Percentiles rank a stretch among this genome's conserved stretches.
Conservation (phyloP, 768 basidiomycete species). For the Tricholoma furcatifolium region DNA sequence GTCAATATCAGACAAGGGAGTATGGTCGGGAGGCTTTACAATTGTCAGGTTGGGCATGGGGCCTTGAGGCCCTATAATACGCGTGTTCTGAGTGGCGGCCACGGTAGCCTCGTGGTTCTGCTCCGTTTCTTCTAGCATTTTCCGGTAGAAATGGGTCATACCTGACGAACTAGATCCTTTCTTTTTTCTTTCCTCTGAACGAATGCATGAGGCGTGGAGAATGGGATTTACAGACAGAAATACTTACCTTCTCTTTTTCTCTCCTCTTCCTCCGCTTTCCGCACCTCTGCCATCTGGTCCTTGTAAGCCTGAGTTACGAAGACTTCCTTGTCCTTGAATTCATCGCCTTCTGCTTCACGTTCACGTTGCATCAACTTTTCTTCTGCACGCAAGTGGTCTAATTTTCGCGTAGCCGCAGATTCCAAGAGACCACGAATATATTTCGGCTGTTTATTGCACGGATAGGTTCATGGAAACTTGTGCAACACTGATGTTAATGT, state of each 20-base stretch:
- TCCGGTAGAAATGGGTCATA: constrained; percentile 84
- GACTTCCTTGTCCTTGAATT: constrained; percentile 92
- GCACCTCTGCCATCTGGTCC: constrained; percentile 91
- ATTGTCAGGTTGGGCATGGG: constrained; percentile 71
- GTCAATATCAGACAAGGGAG: constrained; percentile 68
- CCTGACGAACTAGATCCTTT: constrained; percentile 59
- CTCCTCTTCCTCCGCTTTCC: constrained; percentile 92
- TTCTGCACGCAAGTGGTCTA: constrained; percentile 91
- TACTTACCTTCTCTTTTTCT: constrained; percentile 77
- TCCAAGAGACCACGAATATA: constrained; percentile 81
- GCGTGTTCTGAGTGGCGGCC: constrained; percentile 61
- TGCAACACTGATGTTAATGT: constrained; percentile 17
- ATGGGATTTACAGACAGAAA: background rate
- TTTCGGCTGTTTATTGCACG: constrained; percentile 64
- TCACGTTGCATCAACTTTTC: constrained; percentile 97
- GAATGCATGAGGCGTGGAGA: background rate
- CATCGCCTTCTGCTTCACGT: constrained; percentile 88
- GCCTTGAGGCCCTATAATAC: constrained; percentile 62
- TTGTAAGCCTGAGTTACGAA: constrained; percentile 98
- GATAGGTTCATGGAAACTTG: constrained; percentile 10
- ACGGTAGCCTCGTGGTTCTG: constrained; percentile 85
- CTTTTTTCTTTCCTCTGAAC: constrained; percentile 61
- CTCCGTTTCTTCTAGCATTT: constrained; percentile 76
- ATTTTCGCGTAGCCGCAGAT: constrained; percentile 81
- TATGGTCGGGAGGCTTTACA: constrained; percentile 64